Evolutionary conservation across 2,329 filamentous ascomycete genomes (phyloP), one percentile per base, ranked within the genome.

Genomic region (Aspergillus floridensis): DNA sequence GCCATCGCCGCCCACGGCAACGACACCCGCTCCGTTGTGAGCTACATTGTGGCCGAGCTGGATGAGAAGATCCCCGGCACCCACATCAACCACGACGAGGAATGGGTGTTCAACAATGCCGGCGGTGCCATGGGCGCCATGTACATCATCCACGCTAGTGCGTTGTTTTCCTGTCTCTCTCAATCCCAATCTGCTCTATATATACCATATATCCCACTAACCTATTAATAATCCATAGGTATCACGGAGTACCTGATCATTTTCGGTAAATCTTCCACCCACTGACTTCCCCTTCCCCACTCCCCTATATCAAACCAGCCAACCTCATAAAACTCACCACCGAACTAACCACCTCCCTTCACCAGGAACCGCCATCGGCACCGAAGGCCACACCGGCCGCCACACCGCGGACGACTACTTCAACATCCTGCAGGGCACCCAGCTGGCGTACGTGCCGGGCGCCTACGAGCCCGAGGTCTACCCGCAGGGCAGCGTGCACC

Each of bases 391-490:
- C 82, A 86, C 86, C 1, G 92, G 92, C 64, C 89, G 92, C 53
- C 92, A 96, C 82, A 93, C 91, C 12, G 92, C 92, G 16, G 90
- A 96, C 78, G 92, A 96, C 81, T 96, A 95, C 82, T 96, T 96
- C 83, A 86, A 93, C 82, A 96, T 96, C 81, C 82, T 96, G 32
- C 68, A 72, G 46, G 74, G 74, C 56, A 74, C 74, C 26, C 74
- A 76, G 62, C 66, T 76, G 29, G 74, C 74, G 62, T 76, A 74
- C 65, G 68, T 71, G 4, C 74, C 74, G n/a, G 74, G 74, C 46
- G 58, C 64, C 50, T 76, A 68, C 69, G 73, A 75, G 59, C 66
- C 74, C 16, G 74, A 76, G 64, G 67, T 72, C 51, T 76, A 76
- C 66, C 73, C 73, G 16, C 67, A 71, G 53, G 74, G 74, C 31